Conservation (phyloP, 108 stramenopile genomes). For the Cyclotella kingstonii region DNA sequence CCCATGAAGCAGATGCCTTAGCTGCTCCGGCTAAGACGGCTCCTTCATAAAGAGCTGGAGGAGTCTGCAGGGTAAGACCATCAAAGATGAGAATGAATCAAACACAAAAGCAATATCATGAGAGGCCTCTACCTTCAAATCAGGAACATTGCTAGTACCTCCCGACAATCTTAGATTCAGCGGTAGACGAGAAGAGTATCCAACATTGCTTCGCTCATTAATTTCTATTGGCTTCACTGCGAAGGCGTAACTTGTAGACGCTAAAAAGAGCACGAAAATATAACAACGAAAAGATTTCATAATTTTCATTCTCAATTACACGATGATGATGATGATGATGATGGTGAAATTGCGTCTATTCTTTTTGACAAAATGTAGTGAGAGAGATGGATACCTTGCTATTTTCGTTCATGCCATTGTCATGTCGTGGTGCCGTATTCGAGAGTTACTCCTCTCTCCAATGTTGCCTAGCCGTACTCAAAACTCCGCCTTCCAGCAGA, state of each 20-base stretch:
- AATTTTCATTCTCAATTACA: not conserved
- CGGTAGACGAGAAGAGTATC: slow-evolving; percentile 18
- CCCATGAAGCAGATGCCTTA: slow-evolving; percentile 64
- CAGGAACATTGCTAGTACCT: slow-evolving; percentile 38
- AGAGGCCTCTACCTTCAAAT: slow-evolving; percentile 48
- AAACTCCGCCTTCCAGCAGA: too few relatives aligned
- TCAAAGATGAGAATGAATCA: not conserved
- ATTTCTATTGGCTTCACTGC: slow-evolving; percentile 34
- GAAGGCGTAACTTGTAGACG: slow-evolving; percentile 42
- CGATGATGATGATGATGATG: too few relatives aligned
- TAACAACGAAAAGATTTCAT: slow-evolving; percentile 40
- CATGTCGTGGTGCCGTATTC: too few relatives aligned
- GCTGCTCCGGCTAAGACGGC: slow-evolving; percentile 80
- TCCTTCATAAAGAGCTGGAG: slow-evolving; percentile 71
- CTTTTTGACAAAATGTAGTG: too few relatives aligned
- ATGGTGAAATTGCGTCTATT: too few relatives aligned
- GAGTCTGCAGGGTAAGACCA: slow-evolving; percentile 55
- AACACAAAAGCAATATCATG: not conserved
- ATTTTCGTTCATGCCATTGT: too few relatives aligned
- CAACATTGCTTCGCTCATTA: slow-evolving; percentile 11
- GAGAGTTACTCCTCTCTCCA: too few relatives aligned
- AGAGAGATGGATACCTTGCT: too few relatives aligned
- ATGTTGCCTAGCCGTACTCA: too few relatives aligned
- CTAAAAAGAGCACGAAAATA: slow-evolving; percentile 32
- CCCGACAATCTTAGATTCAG: slow-evolving; percentile 56